Base-by-base conservation (phyloP, 1,139 yeast species). In the Geotrichum histeridarum region DNA sequence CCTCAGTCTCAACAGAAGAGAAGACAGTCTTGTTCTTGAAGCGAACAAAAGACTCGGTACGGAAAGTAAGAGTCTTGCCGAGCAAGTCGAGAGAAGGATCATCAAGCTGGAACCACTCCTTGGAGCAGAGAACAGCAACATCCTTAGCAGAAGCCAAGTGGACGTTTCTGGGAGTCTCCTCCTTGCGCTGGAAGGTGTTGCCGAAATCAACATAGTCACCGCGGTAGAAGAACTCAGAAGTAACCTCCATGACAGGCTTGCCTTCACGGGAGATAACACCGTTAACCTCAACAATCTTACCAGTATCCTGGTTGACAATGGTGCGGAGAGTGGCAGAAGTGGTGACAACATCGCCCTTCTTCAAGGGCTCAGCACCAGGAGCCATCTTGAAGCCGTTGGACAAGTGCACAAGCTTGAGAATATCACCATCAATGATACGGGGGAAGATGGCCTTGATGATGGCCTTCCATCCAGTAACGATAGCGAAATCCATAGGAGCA, bases 401-500 rank as follows among this genome's bases (percentile, higher is more conserved):
- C 73, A 93, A 77, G 71, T 93, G 99, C 56, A 93, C 99, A 69
- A 93, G 81, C 70, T 86, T 86, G 75, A 93, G 79, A 68, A 93
- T 79, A 71, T 93, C 99, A 74, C 99, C 99, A 72, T 94, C 98
- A 65, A 94, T 95, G 60, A 84, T 83, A 72, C 82, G 82, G 56
- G 99, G 99, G 94, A 93, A 94, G 64, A 93, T 88, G 27, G 98
- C 93, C 76, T 86, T 89, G 76, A 93, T 91, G 68, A 94, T 91
- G 51, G 97, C 95, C 76, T 86, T 86, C 99, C 99, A 93, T 50
- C 99, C 99, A 66, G 91, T 82, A 57, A 94, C 98, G 72, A 93
- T 93, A 53, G 99, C 98, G 69, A 91, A 94, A 77, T 93, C 99
- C 98, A 93, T 93, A 67, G 99, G 99, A 53, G 99, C 99, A 65